Percentiles rank a stretch among this genome's conserved stretches.
phyloP scores from a whole-genome alignment of 345 rosid genomes.

The Citrus unshiu region DNA sequence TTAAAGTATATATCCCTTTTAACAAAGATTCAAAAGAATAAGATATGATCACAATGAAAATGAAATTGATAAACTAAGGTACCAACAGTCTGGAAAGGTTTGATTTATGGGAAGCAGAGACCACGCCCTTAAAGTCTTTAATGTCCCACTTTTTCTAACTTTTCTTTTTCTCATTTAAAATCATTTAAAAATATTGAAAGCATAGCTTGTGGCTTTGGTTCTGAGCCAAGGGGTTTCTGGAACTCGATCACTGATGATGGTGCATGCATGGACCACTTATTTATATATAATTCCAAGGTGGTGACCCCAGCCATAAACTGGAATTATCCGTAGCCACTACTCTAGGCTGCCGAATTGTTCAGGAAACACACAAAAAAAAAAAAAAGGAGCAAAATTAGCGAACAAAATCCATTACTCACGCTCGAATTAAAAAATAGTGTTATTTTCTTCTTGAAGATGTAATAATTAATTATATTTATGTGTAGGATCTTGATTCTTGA shows the following conservation, averaged over 20 bases:
- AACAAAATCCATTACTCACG: background rate
- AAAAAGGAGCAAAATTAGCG: background rate
- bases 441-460: background rate
- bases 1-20: no score
- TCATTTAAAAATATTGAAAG: conserved; percentile 10
- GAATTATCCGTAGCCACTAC: background rate
- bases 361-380: background rate
- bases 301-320: conserved; percentile 2
- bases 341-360: background rate
- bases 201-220: conserved; percentile 7
- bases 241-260: no score
- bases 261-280: conserved; percentile 42
- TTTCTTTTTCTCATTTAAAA: conserved; percentile 9
- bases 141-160: conserved; percentile 21
- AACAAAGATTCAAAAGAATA: background rate
- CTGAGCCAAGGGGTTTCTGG: conserved; percentile 6
- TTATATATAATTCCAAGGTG: background rate
- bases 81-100: conserved; percentile 12
- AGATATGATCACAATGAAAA: background rate
- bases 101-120: conserved; percentile 38
- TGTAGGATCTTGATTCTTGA: background rate
- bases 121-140: conserved; percentile 33
- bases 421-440: background rate
- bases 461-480: no score
- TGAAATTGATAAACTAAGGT: background rate